Conservation (phyloP, 306 rosid species). For the Cicer arietinum region DNA sequence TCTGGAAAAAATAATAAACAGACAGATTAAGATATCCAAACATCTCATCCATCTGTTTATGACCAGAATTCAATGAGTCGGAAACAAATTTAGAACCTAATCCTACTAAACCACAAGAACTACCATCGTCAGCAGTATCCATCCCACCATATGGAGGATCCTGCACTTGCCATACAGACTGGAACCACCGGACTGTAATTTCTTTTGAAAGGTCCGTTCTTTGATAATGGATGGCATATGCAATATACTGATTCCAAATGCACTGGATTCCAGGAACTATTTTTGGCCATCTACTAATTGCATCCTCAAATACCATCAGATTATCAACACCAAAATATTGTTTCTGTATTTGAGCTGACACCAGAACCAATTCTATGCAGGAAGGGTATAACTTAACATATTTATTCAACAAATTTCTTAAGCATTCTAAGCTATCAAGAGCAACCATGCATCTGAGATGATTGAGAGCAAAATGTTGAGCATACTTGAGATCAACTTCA, state of each 20-base stretch:
- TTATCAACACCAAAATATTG: constrained; percentile 49
- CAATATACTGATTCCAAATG: constrained; percentile 91
- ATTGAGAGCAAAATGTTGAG: constrained; percentile 77
- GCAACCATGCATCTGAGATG: constrained; percentile 81
- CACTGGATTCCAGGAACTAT: constrained; percentile 82
- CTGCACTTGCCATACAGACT: constrained; percentile 59
- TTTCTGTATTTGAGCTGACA: constrained; percentile 55
- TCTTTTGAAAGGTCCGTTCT: constrained; percentile 63
- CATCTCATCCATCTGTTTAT: constrained; percentile 62
- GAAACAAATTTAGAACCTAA: constrained; percentile 48
- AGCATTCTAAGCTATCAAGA: constrained; percentile 59
- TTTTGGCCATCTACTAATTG: constrained; percentile 74
- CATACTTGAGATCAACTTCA: constrained; percentile 59
- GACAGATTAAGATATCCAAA: constrained; percentile 86
- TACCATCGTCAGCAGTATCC: constrained; percentile 38
- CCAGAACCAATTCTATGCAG: constrained; percentile 75
- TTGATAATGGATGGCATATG: constrained; percentile 61
- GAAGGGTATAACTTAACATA: constrained; percentile 71
- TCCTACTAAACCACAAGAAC: constrained; percentile 52
- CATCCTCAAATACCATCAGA: constrained; percentile 75
- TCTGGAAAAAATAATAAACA: constrained; percentile 58
- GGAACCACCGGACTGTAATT: constrained; percentile 76
- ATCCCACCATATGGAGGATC: constrained; percentile 42
- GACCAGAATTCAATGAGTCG: constrained; percentile 44
- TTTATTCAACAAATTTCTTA: constrained; percentile 65